Percentiles rank a stretch among this genome's conserved stretches.
Evolutionary conservation across 768 basidiomycete genomes (phyloP).

Genomic region (Boletellus emodensis): DNA sequence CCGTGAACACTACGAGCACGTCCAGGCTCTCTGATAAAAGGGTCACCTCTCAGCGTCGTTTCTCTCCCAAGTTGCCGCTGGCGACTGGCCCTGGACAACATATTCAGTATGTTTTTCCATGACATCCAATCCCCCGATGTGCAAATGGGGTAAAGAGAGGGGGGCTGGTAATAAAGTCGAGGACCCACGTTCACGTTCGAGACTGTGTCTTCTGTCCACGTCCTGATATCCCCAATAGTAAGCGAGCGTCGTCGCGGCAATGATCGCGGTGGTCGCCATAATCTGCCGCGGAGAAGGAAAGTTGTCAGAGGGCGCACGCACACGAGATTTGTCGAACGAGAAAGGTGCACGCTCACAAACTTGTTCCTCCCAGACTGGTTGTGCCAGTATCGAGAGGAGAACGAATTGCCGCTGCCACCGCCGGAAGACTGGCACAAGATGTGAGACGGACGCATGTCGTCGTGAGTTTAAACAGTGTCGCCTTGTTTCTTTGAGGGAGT

Average conservation of each 20-base stretch:
- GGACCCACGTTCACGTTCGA: conserved; percentile 22
- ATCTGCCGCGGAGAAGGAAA: conserved; percentile 15
- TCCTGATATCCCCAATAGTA: conserved; percentile 37
- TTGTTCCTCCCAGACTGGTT: conserved; percentile 32
- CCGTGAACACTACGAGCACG: not conserved
- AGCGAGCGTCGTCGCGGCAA: conserved; percentile 29
- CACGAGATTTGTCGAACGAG: too few relatives aligned
- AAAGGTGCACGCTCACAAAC: conserved; percentile 19
- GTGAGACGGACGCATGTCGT: conserved; percentile 24
- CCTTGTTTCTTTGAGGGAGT: conserved; percentile 1
- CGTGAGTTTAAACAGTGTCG: not conserved
- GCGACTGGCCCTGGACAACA: conserved; percentile 8
- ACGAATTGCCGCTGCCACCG: conserved; percentile 14
- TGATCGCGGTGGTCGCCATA: conserved; percentile 25
- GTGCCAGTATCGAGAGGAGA: conserved; percentile 31
- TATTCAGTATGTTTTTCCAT: not conserved
- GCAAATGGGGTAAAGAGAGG: not conserved
- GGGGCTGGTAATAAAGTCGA: not conserved
- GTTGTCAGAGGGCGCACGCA: not conserved
- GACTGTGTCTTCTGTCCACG: conserved; percentile 29
- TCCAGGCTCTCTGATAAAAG: too few relatives aligned
- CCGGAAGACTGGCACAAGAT: conserved; percentile 23
- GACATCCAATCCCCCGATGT: not conserved
- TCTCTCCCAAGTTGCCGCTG: conserved; percentile 15
- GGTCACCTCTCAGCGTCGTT: conserved; percentile 18